Evolutionary conservation across 2,329 filamentous ascomycete species (phyloP), one percentile per base, ranked within the genome.

Genomic region (Rutstroemia sp.): DNA sequence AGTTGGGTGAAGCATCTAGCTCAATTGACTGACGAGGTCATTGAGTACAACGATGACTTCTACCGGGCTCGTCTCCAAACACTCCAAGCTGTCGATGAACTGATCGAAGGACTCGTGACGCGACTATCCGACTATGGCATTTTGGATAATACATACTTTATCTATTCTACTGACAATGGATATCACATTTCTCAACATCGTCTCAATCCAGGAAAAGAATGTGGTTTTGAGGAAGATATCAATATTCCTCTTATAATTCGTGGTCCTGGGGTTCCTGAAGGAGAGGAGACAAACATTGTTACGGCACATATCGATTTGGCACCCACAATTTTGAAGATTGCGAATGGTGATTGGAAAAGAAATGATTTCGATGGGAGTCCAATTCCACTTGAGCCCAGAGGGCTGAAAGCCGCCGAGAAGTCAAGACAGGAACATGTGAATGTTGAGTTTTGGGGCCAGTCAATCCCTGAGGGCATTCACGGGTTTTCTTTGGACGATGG

Each of bases 161-260:
- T 88, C 14, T 83, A 82, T 54, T 78, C 82, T 27, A 78, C 80
- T 0, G 71, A 79, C 60, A 80, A 80, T 57, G 76, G 77, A 1
- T 80, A 74, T 62, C 77, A 80, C 57, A 77, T 79, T 51, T 73
- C 74, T 17, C 76, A 79, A 56, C 77, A 80, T 58, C 75, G 78
- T 2, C 63, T 80, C 34, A 71, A 70, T 9, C 76, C 77, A 1
- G 78, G 78, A 4, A 80, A 80, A 61, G 70, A 73, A 23, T 78
- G 76, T 48, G 75, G 73, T 0, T 78, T 73, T 58, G 77, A 79
- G 53, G 75, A 76, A 56, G 77, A 80, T 58, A 77, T 79, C 50
- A 73, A 76, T 2, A 72, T 80, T 4, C 77, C 77, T 0, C 73
- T 86, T 4, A 73, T 82, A 38, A 75, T 86, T 17, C 74, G 82